Percentiles rank a stretch among this genome's conserved stretches.
Conservation (phyloP, 768 basidiomycete genomes). For the Cytidiella melzeri region DNA sequence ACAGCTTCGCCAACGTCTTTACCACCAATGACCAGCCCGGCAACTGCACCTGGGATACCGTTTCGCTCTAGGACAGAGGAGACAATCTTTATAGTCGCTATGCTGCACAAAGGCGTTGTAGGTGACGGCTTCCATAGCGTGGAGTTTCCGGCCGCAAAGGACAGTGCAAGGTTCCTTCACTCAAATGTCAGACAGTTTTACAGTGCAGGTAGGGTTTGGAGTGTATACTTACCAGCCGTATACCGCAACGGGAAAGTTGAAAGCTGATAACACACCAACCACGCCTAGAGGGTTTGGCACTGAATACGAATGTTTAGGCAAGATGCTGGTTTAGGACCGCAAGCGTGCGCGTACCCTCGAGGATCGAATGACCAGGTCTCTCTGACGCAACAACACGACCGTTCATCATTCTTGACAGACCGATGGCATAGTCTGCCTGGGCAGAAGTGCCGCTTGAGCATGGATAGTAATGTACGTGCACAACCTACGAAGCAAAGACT, state of each 20-base stretch:
- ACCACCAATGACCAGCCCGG: constrained; percentile 77
- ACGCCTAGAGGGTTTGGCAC: constrained; percentile 87
- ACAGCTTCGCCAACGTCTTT: constrained; percentile 75
- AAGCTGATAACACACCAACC: constrained; percentile 74
- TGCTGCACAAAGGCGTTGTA: constrained; percentile 82
- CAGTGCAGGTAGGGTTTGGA: no score
- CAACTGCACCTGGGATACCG: constrained; percentile 77
- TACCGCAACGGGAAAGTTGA: constrained; percentile 95
- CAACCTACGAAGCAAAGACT: constrained; percentile 24
- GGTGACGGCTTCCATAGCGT: constrained; percentile 96
- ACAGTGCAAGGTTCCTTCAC: constrained; percentile 81
- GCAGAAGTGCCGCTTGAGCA: no score
- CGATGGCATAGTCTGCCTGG: constrained; percentile 92
- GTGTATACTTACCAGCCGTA: constrained; percentile 64
- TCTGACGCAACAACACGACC: constrained; percentile 85
- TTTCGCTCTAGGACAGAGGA: constrained; percentile 76
- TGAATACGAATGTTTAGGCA: no score
- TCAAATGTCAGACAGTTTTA: no score
- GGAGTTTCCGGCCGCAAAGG: constrained; percentile 85
- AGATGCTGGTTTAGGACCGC: no score
- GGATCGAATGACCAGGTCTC: constrained; percentile 83
- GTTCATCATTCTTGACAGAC: constrained; percentile 91
- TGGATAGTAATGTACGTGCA: not conserved
- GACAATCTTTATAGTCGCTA: constrained; percentile 85
- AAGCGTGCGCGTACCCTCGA: constrained; percentile 86